Evolutionary conservation across 1,139 yeast species (phyloP), one percentile per base, ranked within the genome.

Genomic region (Taphrina sp.): DNA sequence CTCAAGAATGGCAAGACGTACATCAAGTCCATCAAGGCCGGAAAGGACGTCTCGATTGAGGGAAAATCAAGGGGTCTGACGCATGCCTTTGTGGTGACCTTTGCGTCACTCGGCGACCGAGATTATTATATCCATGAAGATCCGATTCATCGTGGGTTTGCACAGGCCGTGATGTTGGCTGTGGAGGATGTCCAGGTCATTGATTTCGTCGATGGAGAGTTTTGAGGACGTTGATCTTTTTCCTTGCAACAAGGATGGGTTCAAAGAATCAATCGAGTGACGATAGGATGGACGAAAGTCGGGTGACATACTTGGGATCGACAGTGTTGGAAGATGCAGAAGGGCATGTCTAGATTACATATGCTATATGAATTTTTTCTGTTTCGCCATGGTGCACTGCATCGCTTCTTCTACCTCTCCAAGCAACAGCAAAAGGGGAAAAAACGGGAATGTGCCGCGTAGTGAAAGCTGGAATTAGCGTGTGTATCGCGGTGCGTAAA

Each of bases 91-190:
- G 36, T 52, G 12, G 49, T 52, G 12, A 22, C 33, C 4, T 52
- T 52, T 35, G 29, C 17, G 16, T 37, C 39, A 34, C 37, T 42
- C 10, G 49, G 20, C n/a, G 56, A 52, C 20, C 56, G 56, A 5
- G 51, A 52, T 17, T 52, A 43, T 14, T 52, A 52, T 31, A 28
- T 52, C 22, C n/a, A 29, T 17, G 28, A 35, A 8, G 56, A 52
- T 14, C 56, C 56, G 36, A 43, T 35, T 10, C 56, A 52, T 22
- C 35, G 39, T 29, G 56, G 43, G 37, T 45, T 45, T 17, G 47
- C 38, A 26, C 29, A 43, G 10, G 47, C 31, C 38, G 47, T 36
- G 12, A 16, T 43, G n/a, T 20, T 43, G n/a, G 37, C 28, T 17
- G 38, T 43, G 29, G 47, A 43, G 29, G 47, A 14, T 19, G 24